phyloP scores from a whole-genome alignment of 208 protist genomes.

The Herpetomonas samuelpessoai region DNA sequence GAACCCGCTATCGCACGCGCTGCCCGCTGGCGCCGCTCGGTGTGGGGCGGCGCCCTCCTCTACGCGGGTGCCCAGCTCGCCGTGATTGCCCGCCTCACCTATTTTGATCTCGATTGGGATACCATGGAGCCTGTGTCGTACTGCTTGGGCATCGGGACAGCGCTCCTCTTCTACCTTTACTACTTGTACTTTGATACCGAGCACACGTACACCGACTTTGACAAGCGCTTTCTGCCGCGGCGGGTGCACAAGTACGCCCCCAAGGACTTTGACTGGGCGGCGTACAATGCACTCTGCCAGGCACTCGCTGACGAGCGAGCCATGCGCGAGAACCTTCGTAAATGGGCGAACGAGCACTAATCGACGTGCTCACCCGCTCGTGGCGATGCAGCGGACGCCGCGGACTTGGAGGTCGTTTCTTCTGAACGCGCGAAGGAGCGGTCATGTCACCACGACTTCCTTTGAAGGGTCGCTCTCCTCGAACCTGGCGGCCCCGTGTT shows the following conservation, averaged over 20 bases:
- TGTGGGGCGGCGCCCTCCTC: conserved; percentile 62
- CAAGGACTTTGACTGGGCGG: conserved; percentile 65
- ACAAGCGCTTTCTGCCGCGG: conserved; percentile 38
- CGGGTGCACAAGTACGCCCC: conserved; percentile 64
- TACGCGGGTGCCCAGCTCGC: conserved; percentile 69
- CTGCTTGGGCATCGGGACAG: conserved; percentile 56
- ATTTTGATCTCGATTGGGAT: conserved; percentile 89
- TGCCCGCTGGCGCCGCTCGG: conserved; percentile 44
- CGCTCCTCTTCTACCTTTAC: conserved; percentile 68
- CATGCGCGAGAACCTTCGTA: conserved; percentile 30
- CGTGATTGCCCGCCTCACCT: conserved; percentile 81
- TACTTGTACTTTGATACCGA: conserved; percentile 52
- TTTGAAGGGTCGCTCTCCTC: no score
- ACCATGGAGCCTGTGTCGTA: conserved; percentile 90
- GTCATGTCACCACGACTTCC: no score
- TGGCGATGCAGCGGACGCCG: no score
- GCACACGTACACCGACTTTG: conserved; percentile 53
- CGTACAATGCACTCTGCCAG: conserved; percentile 41
- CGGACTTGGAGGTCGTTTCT: no score
- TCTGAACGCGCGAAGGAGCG: no score
- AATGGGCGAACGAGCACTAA: conserved; percentile 50
- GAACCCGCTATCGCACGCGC: conserved; percentile 44
- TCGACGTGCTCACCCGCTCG: no score
- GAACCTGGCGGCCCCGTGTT: no score
- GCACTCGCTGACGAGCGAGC: conserved; percentile 39